These are phyloP conservation scores for Apiospora pterosperma DNA, from an alignment of 2,329 filamentous ascomycete genomes.

Conservation along the genomic window DNA sequence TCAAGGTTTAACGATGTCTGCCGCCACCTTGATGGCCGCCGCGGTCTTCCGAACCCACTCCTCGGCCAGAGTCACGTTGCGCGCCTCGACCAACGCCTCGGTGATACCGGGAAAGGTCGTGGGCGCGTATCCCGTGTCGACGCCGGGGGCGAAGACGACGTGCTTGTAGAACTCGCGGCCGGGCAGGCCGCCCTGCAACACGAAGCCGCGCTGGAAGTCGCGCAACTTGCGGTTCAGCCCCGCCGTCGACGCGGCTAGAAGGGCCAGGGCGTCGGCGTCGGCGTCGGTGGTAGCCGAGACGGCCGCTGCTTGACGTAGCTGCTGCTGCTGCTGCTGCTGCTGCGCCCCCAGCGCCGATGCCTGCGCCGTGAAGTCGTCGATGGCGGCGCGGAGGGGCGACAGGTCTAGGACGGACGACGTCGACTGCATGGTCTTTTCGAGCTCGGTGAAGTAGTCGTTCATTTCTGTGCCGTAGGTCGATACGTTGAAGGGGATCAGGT, in stretches of 20 bases:
- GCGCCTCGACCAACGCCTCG: conserved; percentile 19
- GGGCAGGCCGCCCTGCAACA: conserved; percentile 44
- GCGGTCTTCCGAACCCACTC: conserved; percentile 25
- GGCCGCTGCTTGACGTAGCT: too few species aligned
- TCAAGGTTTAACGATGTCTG: conserved; percentile 22
- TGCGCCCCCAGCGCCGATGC: conserved; percentile 30
- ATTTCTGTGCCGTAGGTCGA: conserved; percentile 38
- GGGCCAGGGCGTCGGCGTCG: conserved; percentile 26
- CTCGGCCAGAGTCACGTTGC: conserved; percentile 21
- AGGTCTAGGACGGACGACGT: conserved; percentile 33
- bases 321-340: conserved; percentile 28
- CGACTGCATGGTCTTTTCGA: conserved; percentile 29
- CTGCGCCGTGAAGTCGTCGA: conserved; percentile 31
- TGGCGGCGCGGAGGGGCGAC: conserved; percentile 32
- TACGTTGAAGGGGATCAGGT: conserved; percentile 36
- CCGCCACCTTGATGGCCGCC: conserved; percentile 21
- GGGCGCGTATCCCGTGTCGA: conserved; percentile 38
- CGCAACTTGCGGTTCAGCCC: conserved; percentile 44
- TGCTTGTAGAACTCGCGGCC: conserved; percentile 43
- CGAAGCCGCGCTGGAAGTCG: conserved; percentile 46
- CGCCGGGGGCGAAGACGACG: conserved; percentile 43
- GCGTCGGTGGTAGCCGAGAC: too few species aligned
- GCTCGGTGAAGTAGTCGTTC: conserved; percentile 34
- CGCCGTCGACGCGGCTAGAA: conserved; percentile 12
- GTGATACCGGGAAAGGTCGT: conserved; percentile 28